A percentile compares a stretch with the other conserved stretches of the same genome.
Conservation (phyloP, 345 rosid genomes). For the Boechera divaricarpa region DNA sequence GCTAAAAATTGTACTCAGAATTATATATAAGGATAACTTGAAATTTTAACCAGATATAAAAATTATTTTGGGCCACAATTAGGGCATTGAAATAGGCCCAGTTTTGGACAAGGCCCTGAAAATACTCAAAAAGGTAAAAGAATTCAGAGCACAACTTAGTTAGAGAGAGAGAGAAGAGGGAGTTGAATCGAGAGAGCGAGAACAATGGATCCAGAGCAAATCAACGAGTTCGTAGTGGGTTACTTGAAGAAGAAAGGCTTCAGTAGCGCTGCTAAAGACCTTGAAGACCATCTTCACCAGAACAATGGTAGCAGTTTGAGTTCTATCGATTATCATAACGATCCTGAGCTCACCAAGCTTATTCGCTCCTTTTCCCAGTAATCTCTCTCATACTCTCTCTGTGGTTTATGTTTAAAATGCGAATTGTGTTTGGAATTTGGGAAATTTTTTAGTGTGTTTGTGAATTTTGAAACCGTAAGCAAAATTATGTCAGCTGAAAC, state of each 20-base stretch:
- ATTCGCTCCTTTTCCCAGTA: conserved; percentile 80
- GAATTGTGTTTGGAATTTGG: conserved; percentile 8
- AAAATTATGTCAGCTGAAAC: not conserved
- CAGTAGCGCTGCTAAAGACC: conserved; percentile 53
- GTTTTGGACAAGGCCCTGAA: not conserved
- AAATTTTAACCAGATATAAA: too few relatives aligned
- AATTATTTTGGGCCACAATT: not conserved
- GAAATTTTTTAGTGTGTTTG: not conserved
- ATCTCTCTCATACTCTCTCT: not conserved
- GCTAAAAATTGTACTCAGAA: too few relatives aligned
- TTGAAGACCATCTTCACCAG: conserved; percentile 65
- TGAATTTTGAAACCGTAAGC: conserved; percentile 14
- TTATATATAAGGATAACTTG: too few relatives aligned
- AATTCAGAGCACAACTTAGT: not conserved
- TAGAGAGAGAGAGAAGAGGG: conserved; percentile 24
- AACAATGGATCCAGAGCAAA: conserved; percentile 63
- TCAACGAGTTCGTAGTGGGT: conserved; percentile 63
- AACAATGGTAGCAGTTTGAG: conserved; percentile 47
- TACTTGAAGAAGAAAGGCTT: conserved; percentile 96
- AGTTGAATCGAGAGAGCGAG: conserved; percentile 26
- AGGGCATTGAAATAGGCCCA: conserved; percentile 23
- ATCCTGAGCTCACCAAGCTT: conserved; percentile 74
- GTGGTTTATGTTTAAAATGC: not conserved
- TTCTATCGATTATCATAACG: conserved; percentile 59
- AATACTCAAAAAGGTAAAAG: not conserved